Base-by-base conservation (phyloP, 192 early-diverging fungal genomes). In the Rhizophagus clarus region DNA sequence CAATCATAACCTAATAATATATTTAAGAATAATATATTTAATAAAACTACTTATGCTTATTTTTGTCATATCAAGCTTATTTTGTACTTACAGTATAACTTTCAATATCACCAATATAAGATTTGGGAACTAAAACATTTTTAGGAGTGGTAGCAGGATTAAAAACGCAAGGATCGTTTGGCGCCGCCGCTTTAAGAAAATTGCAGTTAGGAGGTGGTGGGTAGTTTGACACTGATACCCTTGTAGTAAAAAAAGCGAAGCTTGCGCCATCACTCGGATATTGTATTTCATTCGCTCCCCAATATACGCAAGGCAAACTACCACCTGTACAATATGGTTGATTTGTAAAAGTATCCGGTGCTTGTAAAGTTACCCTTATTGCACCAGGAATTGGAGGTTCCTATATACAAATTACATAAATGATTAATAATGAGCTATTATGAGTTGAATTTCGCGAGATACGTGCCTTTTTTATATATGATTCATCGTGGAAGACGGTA, bases 31-130 rank as follows among this genome's bases (percentile, higher is more conserved):
- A 5, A 20, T n/a, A 42, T 24, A 72, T 67, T 32, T 32, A 32
- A 32, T 3, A 32, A 32, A 40, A 7, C 37, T 7, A 40, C 8
- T 40, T 40, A 40, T 20, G 22, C 22, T 15, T 17, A 69, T 22
- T 69, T 20, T 28, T 34, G n/a, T 69, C 17, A 37, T 0, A 34
- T 42, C 11, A 31, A 31, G 4, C 12, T 14, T 22, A 51, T 40
- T 7, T 40, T 56, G 6, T 7, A 56, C 32, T 60, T 79, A 79
- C 40, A 2, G 85, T 84, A 28, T 84, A 84, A 28, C 79, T 40
- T 71, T 86, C 85, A 70, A 86, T 86, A 61, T 84, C 83, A 1
- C 77, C 83, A 24, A 86, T 82, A 28, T 82, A 56, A 14, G 85
- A 84, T 2, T 80, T 80, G 34, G 76, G 73, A 0, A 83, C 34